Evolutionary conservation across 495 filamentous ascomycete genomes (phyloP).

Genomic region (Aspergillus sclerotiicarbonarius): DNA sequence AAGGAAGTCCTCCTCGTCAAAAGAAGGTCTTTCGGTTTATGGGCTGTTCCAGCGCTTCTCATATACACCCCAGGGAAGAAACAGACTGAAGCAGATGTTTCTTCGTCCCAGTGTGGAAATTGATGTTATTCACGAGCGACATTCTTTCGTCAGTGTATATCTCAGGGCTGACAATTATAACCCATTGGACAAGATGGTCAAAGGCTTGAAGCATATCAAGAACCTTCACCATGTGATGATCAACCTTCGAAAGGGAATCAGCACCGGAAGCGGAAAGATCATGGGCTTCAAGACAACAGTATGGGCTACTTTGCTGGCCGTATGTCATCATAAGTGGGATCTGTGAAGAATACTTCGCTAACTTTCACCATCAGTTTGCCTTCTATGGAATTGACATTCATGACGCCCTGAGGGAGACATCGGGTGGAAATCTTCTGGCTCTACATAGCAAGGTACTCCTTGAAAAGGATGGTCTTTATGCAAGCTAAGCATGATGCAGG

Average conservation of each 20-base stretch:
- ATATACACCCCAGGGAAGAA: slow-evolving; percentile 77
- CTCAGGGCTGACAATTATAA: slow-evolving; percentile 66
- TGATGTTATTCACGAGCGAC: slow-evolving; percentile 67
- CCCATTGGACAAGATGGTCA: slow-evolving; percentile 54
- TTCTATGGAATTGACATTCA: slow-evolving; percentile 67
- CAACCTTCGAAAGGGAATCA: slow-evolving; percentile 74
- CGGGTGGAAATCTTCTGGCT: slow-evolving; percentile 49
- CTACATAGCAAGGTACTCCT: slow-evolving; percentile 58
- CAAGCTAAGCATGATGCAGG: slow-evolving; percentile 25
- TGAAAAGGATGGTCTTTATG: neutral
- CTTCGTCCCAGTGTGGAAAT: slow-evolving; percentile 73
- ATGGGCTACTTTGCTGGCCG: slow-evolving; percentile 64
- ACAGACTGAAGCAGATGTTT: slow-evolving; percentile 76
- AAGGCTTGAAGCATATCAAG: slow-evolving; percentile 69
- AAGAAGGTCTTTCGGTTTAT: slow-evolving; percentile 87
- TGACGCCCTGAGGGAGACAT: slow-evolving; percentile 61
- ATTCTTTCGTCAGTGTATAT: slow-evolving; percentile 66
- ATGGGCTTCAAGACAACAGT: slow-evolving; percentile 61
- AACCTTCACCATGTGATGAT: slow-evolving; percentile 71
- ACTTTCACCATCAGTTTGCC: slow-evolving; percentile 52
- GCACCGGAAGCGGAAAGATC: slow-evolving; percentile 55
- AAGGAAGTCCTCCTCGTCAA: slow-evolving; percentile 64
- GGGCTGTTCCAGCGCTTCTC: slow-evolving; percentile 79
- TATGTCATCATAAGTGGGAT: slow-evolving; percentile 21
- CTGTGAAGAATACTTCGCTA: neutral